These are phyloP conservation scores for Vitis rupestris DNA, from an alignment of 164 flowering plant genomes.

Conservation along the genomic window DNA sequence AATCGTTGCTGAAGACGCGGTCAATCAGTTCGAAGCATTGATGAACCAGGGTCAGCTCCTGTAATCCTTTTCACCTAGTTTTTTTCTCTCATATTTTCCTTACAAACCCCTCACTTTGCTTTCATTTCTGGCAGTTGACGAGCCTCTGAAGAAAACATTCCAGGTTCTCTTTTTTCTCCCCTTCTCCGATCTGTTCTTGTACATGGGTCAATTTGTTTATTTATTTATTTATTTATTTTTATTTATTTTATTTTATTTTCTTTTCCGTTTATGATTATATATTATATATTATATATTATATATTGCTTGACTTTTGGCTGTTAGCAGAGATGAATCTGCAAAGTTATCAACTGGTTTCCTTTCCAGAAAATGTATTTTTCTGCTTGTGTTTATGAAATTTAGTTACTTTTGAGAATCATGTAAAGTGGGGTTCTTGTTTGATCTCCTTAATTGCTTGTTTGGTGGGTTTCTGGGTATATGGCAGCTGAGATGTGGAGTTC, in stretches of 20 bases:
- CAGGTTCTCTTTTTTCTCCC: conserved; percentile 25
- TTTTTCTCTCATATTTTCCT: neutral
- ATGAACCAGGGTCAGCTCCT: conserved; percentile 49
- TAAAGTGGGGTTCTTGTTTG: conserved; percentile 5
- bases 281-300: neutral
- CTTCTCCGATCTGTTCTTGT: conserved; percentile 4
- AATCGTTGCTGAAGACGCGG: conserved; percentile 42
- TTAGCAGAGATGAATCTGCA: no score
- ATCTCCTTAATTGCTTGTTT: conserved; percentile 6
- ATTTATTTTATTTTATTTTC: neutral
- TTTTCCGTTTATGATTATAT: neutral
- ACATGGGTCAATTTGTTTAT: neutral
- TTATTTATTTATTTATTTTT: neutral
- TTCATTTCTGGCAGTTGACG: conserved; percentile 29
- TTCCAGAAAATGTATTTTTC: no score
- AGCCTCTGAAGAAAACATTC: conserved; percentile 34
- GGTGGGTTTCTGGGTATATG: neutral
- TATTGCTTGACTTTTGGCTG: no score
- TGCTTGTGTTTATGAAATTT: no score
- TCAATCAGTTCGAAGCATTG: conserved; percentile 45
- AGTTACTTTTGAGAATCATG: no score
- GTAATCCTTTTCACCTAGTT: neutral
- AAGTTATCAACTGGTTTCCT: no score
- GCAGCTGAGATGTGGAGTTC: no score
- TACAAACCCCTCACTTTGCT: neutral